phyloP scores from a whole-genome alignment of 2,329 filamentous ascomycete species.

The Sporothrix inflata region DNA sequence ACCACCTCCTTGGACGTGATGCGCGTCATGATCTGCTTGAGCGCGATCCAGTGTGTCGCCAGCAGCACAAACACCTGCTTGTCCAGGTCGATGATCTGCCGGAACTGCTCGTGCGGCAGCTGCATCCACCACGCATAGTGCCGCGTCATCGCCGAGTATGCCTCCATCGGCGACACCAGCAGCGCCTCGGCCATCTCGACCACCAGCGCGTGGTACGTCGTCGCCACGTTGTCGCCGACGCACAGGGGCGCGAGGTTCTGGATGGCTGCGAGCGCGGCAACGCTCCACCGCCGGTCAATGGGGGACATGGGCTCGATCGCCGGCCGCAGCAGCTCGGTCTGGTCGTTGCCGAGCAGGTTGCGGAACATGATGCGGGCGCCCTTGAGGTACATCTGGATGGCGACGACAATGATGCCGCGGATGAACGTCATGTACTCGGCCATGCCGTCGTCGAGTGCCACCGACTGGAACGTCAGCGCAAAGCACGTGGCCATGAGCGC shows the following conservation, averaged over 20 bases:
- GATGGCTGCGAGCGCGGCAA: slow-evolving; percentile 52
- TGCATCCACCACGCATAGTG: slow-evolving; percentile 64
- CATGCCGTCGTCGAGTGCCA: slow-evolving; percentile 60
- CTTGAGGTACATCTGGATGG: slow-evolving; percentile 59
- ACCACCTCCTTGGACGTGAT: slow-evolving; percentile 44
- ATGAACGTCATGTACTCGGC: slow-evolving; percentile 65
- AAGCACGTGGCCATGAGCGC: slow-evolving; percentile 63
- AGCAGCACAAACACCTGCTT: slow-evolving; percentile 54
- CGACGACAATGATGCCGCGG: slow-evolving; percentile 59
- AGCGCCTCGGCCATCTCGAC: slow-evolving; percentile 55
- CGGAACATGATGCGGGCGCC: slow-evolving; percentile 55
- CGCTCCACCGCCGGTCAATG: slow-evolving; percentile 50
- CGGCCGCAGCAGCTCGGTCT: slow-evolving; percentile 49
- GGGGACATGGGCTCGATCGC: slow-evolving; percentile 49
- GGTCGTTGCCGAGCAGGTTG: slow-evolving; percentile 49
- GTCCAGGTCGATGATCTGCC: slow-evolving; percentile 51
- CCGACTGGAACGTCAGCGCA: slow-evolving; percentile 62
- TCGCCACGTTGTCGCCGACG: slow-evolving; percentile 46
- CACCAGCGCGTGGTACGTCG: slow-evolving; percentile 51
- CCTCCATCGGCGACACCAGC: slow-evolving; percentile 57
- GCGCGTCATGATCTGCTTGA: slow-evolving; percentile 58
- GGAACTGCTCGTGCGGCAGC: slow-evolving; percentile 57
- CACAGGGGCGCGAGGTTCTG: slow-evolving; percentile 50
- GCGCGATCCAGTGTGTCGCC: slow-evolving; percentile 57
- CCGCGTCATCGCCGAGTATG: slow-evolving; percentile 53